Evolutionary conservation across 2,329 filamentous ascomycete species (phyloP).

Genomic region (Fusarium oligoseptatum): DNA sequence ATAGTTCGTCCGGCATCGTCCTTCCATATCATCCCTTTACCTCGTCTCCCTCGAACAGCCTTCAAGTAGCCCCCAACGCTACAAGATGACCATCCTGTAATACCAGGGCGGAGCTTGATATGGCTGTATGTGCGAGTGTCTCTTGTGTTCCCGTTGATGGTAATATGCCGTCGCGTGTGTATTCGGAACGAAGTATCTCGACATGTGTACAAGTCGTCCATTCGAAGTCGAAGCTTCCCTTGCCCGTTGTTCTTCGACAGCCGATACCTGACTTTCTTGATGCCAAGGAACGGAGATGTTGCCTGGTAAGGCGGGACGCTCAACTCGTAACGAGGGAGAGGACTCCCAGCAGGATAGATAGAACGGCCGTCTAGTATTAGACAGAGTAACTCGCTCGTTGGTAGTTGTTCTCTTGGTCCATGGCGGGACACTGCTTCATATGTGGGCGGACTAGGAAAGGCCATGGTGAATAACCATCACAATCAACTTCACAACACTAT

Average conservation of each 20-base stretch:
- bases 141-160: background rate
- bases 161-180: background rate
- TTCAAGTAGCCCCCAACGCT: background rate
- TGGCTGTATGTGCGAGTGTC: background rate
- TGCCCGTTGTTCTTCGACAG: background rate
- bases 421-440: background rate
- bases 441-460: background rate
- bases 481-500: background rate
- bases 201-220: background rate
- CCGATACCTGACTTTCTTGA: background rate
- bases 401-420: background rate
- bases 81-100: background rate
- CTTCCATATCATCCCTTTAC: background rate
- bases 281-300: background rate
- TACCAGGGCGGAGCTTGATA: background rate
- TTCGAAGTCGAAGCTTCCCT: background rate
- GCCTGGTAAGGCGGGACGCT: background rate
- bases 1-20: background rate
- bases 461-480: background rate
- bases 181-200: background rate
- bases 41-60: background rate
- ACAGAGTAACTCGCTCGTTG: background rate
- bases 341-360: background rate
- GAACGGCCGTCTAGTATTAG: background rate
- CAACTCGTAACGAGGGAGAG: background rate